Percentiles rank a stretch among this genome's conserved stretches.
Conservation (phyloP, 1,284 basidiomycete species). For the Laetiporus sulphureus region DNA sequence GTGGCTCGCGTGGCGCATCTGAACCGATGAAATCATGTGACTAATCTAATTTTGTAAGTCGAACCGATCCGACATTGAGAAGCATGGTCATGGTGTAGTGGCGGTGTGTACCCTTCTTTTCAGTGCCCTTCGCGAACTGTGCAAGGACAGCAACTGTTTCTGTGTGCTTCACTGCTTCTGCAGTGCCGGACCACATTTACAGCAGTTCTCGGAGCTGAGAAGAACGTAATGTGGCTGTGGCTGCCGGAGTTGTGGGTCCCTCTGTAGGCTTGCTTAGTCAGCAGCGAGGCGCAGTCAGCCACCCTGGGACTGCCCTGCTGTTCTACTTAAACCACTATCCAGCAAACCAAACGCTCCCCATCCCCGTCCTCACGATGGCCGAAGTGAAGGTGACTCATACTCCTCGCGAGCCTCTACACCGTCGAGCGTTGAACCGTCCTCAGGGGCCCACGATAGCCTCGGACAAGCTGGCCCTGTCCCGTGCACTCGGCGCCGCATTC, state of each 20-base stretch:
- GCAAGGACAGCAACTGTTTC: no score
- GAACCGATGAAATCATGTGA: no score
- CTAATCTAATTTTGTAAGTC: no score
- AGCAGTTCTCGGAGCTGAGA: no score
- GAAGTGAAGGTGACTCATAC: neutral
- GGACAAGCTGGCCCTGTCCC: constrained; percentile 71
- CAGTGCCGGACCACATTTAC: no score
- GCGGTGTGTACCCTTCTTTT: no score
- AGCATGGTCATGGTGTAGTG: constrained; percentile 6
- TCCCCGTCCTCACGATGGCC: no score
- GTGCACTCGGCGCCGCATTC: constrained; percentile 76
- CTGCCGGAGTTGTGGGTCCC: constrained; percentile 11
- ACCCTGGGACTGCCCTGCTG: neutral
- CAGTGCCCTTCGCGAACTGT: no score
- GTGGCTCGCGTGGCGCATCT: no score
- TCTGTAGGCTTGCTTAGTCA: constrained; percentile 4
- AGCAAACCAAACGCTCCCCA: constrained; percentile 3
- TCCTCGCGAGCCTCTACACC: neutral
- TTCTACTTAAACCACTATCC: neutral
- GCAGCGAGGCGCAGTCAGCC: constrained; percentile 7
- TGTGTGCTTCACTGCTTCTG: no score
- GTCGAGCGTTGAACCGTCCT: constrained; percentile 7
- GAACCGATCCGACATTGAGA: no score
- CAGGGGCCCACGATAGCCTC: constrained; percentile 19
- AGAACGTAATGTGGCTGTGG: no score